A percentile compares a stretch with the other conserved stretches of the same genome.
These are phyloP conservation scores for Quercus engelmannii DNA, from an alignment of 306 rosid genomes.

Conservation along the genomic window DNA sequence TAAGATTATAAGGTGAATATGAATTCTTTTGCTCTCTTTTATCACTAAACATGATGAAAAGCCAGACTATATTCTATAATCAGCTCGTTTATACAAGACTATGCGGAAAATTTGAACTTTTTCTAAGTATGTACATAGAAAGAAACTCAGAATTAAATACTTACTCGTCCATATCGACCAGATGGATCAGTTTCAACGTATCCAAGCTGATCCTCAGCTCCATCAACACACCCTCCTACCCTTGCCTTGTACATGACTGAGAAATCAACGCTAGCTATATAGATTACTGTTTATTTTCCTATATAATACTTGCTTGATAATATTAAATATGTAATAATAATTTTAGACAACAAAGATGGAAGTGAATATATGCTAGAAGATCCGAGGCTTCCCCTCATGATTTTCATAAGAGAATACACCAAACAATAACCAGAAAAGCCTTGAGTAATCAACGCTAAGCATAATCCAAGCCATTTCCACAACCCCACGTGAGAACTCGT, in stretches of 20 bases:
- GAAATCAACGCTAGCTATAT: background rate
- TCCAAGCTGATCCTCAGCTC: slow-evolving; percentile 34
- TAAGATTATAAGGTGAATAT: too few species aligned
- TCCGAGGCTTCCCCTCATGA: slow-evolving; percentile 86
- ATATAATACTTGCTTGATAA: background rate
- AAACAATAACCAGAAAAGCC: slow-evolving; percentile 56
- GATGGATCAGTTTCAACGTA: slow-evolving; percentile 89
- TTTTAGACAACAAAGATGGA: background rate
- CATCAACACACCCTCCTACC: slow-evolving; percentile 32
- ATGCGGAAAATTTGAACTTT: too few species aligned
- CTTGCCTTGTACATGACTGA: slow-evolving; percentile 44
- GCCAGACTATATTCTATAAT: background rate
- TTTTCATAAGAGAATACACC: slow-evolving; percentile 64
- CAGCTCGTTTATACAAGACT: too few species aligned
- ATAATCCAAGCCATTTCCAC: slow-evolving; percentile 57
- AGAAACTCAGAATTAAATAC: slow-evolving; percentile 17
- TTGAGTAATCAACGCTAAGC: slow-evolving; percentile 63
- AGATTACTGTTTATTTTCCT: background rate
- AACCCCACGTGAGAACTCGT: slow-evolving; percentile 39
- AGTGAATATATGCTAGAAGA: slow-evolving; percentile 44
- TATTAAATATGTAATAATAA: background rate
- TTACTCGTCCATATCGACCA: slow-evolving; percentile 85
- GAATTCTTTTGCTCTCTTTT: too few species aligned
- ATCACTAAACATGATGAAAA: background rate
- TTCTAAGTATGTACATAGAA: background rate